phyloP scores from a whole-genome alignment of 2,329 filamentous ascomycete genomes.

The Nothophaeocryptopus gaeumannii region DNA sequence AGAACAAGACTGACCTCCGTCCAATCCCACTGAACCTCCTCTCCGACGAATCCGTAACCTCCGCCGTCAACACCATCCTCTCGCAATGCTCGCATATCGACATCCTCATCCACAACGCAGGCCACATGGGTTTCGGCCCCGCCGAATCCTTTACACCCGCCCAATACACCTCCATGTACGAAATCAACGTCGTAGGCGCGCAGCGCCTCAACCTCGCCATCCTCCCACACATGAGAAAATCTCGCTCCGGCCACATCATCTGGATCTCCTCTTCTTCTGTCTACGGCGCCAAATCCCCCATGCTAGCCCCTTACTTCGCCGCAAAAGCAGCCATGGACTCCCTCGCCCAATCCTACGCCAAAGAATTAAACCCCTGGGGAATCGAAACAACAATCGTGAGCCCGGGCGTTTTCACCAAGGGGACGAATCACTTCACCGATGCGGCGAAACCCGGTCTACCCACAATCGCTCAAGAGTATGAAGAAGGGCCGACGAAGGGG shows the following conservation, averaged over 20 bases:
- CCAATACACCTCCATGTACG: slow-evolving; percentile 11
- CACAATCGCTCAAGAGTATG: slow-evolving; percentile 8
- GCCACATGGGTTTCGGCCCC: slow-evolving; percentile 14
- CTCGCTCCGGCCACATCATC: slow-evolving; percentile 8
- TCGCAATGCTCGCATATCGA: not conserved
- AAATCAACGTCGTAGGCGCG: slow-evolving; percentile 15
- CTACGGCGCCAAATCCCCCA: slow-evolving; percentile 12
- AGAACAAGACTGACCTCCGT: slow-evolving; percentile 2
- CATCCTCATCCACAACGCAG: slow-evolving; percentile 6
- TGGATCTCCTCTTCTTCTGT: slow-evolving; percentile 13
- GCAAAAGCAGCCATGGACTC: slow-evolving; percentile 15
- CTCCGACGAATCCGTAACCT: slow-evolving; percentile 1
- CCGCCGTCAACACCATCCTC: not conserved
- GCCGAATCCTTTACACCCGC: slow-evolving; percentile 10
- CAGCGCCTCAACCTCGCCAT: slow-evolving; percentile 14
- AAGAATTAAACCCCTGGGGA: slow-evolving; percentile 13
- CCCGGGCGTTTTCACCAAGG: slow-evolving; percentile 14
- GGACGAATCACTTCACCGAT: slow-evolving; percentile 9
- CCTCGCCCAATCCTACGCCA: slow-evolving; percentile 7
- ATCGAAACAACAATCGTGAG: slow-evolving; percentile 14
- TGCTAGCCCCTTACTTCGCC: slow-evolving; percentile 12
- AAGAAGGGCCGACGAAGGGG: slow-evolving; percentile 8
- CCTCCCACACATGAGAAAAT: slow-evolving; percentile 15
- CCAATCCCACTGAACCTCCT: slow-evolving; percentile 6
- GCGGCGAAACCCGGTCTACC: slow-evolving; percentile 3